These are phyloP conservation scores for Tylopilus sp. DNA, from an alignment of 1,284 basidiomycete species.

Conservation along the genomic window DNA sequence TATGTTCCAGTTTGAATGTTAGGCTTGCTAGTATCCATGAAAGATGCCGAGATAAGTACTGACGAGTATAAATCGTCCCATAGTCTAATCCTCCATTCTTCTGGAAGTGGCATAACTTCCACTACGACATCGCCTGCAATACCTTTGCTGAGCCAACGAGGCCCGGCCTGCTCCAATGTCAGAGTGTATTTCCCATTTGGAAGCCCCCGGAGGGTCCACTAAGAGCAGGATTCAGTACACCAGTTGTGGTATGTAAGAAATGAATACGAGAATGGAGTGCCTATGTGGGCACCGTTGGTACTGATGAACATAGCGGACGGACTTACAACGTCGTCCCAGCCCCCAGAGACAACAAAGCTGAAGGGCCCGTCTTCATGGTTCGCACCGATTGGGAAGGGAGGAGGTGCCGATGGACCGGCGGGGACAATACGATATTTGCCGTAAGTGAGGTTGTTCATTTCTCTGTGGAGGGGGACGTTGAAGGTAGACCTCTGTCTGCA, in stretches of 20 bases:
- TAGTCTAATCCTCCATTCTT: too few relatives aligned
- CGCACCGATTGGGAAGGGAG: neutral
- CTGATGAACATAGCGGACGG: neutral
- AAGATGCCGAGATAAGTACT: too few relatives aligned
- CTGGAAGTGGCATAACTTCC: too few relatives aligned
- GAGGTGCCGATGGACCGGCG: neutral
- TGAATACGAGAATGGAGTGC: neutral
- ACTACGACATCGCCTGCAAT: too few relatives aligned
- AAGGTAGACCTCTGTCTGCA: too few relatives aligned
- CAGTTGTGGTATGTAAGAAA: too few relatives aligned
- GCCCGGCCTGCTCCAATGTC: neutral
- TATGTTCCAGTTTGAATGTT: too few relatives aligned
- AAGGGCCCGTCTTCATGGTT: neutral
- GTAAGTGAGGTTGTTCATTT: neutral
- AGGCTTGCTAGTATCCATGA: too few relatives aligned
- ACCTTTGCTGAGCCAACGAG: too few relatives aligned
- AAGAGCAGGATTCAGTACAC: neutral
- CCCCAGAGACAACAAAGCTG: neutral
- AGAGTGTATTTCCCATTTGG: neutral
- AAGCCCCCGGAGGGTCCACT: neutral
- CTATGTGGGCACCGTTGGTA: too few relatives aligned
- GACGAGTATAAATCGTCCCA: too few relatives aligned
- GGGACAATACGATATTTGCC: neutral
- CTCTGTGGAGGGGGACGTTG: neutral
- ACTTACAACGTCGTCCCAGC: neutral